Evolutionary conservation across 2,329 filamentous ascomycete genomes (phyloP), one percentile per base, ranked within the genome.

Genomic region (Aspergillus fumigatiaffinis): DNA sequence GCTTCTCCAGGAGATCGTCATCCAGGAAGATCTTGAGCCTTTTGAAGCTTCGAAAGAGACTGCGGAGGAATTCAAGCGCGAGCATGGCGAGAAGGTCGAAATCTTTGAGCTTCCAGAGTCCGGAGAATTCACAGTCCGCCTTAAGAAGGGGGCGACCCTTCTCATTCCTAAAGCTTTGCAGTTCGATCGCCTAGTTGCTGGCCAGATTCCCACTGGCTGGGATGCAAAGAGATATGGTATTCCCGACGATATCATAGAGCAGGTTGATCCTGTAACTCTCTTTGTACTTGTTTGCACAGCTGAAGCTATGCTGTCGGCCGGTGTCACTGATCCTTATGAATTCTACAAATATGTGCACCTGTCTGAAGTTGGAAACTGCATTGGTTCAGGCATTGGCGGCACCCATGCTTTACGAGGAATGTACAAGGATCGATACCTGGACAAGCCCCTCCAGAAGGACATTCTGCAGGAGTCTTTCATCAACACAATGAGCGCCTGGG

Each of bases 321-420:
- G 94, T 87, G 93, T 99, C 74, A 97, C 94, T 26, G 95, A 99
- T 73, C 95, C 94, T 21, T 99, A 97, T 73, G 94, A 99, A 79
- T 97, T 99, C 80, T 99, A 99, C 85, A 92, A 97, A 82, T 99
- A 99, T 70, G 92, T 99, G 62, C 94, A 99, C 76, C 87, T 99
- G 60, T 97, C 94, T 7, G 91, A 99, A 73, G 90, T 99, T 52
- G 94, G 94, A 76, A 99, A 99, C 84, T 97, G 93, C 73, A 87
- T 99, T 66, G 94, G 94, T 77, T 99, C 95, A 32, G 94, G 95
- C 82, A 96, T 99, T 81, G 94, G 94, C 84, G 95, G 94, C 79
- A 89, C 92, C 60, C 86, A 86, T 68, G 94, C 94, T 68, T 84
- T 99, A 63, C 88, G 92, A 69, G 93, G 93, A 68, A 99, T 99